Base-by-base conservation (phyloP, 306 rosid species). In the Erythrophleum fordii region DNA sequence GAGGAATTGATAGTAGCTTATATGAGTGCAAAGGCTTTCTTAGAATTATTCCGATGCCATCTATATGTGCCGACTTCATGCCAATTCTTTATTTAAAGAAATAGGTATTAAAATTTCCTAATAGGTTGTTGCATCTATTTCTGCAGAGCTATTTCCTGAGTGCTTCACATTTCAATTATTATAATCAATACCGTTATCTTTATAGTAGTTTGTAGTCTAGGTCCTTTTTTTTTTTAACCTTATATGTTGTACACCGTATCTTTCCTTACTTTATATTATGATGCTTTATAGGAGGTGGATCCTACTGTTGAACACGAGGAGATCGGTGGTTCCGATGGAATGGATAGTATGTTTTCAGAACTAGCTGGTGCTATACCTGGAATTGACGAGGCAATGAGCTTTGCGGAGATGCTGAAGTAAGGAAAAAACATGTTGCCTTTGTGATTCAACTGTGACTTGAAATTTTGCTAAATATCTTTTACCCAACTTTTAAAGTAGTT, bases 301-400 rank as follows among this genome's bases (percentile, higher is more conserved):
- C 99, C 99, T 12, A 80, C 90, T 0, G 98, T 93, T 68, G 99
- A 96, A 67, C 85, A 80, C 28, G 99, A 96, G 34, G 97, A 93
- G 8, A 59, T 83, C 51, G 87, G 83, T 5, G 66, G 86, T 39
- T 22, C 87, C 9, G 97, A 93, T 61, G 99, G 99, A 68, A 93
- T 93, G 97, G 99, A 96, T 79, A 78, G 81, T 67, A 76, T 93
- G 80, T 69, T 96, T 83, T 87, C 93, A 0, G 99, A 96, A 83
- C 86, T 96, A 37, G 97, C 99, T 44, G 91, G 90, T 76, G 97
- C 99, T 22, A 96, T 96, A 85, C 99, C 99, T 16, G 99, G 99
- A 79, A 96, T 96, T 80, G 98, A 96, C 22, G 99, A 96, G 87
- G 99, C 99, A 11, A 96, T 96, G 99, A 96, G 99, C 86, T 96